Evolutionary conservation across 2,329 filamentous ascomycete genomes (phyloP).

Genomic region (Eurotiales sp.): DNA sequence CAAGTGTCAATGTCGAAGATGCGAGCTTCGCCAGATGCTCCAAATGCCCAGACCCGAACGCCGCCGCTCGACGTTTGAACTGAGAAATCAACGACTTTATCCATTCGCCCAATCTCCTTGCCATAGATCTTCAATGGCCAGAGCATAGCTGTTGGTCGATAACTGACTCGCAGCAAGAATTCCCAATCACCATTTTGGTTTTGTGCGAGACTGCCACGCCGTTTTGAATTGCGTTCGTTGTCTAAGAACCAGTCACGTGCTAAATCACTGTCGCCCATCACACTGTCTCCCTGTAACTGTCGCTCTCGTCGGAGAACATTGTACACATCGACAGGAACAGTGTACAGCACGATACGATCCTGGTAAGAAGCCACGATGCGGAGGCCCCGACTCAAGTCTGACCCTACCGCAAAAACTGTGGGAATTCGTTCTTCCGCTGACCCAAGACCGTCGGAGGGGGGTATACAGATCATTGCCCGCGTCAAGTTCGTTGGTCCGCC

Average conservation of each 20-base stretch:
- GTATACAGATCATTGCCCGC: slow-evolving; percentile 55
- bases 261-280: slow-evolving; percentile 33
- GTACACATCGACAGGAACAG: slow-evolving; percentile 57
- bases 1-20: slow-evolving; percentile 46
- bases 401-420: slow-evolving; percentile 53
- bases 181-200: slow-evolving; percentile 41
- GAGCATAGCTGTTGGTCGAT: slow-evolving; percentile 32
- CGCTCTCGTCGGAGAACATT: slow-evolving; percentile 35
- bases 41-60: slow-evolving; percentile 53
- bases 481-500: slow-evolving; percentile 56
- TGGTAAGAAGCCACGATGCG: slow-evolving; percentile 56
- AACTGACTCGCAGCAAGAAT: slow-evolving; percentile 33
- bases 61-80: slow-evolving; percentile 41
- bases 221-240: slow-evolving; percentile 23
- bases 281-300: slow-evolving; percentile 26
- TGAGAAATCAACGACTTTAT: slow-evolving; percentile 49
- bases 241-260: slow-evolving; percentile 32
- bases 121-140: slow-evolving; percentile 52
- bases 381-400: slow-evolving; percentile 56
- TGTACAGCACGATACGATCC: slow-evolving; percentile 56
- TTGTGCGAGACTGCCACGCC: slow-evolving; percentile 28
- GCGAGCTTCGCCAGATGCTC: slow-evolving; percentile 40
- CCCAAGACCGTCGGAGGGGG: slow-evolving; percentile 26
- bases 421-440: slow-evolving; percentile 36
- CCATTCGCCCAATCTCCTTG: slow-evolving; percentile 45